phyloP scores from a whole-genome alignment of 495 filamentous ascomycete species.

The Penicillium mononematosum region DNA sequence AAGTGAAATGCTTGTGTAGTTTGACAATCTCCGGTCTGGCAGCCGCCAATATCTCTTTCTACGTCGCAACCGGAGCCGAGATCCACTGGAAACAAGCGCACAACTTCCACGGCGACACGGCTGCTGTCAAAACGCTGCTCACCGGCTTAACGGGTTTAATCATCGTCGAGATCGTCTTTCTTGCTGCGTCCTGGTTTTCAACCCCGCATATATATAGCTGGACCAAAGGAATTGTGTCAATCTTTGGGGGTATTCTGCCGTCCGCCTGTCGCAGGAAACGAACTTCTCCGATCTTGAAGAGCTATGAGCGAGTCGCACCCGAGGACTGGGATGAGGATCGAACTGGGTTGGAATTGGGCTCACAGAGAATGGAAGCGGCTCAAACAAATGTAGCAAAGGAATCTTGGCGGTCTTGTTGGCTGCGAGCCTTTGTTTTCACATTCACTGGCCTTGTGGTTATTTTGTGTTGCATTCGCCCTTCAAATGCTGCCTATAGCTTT shows the following conservation, averaged over 20 bases:
- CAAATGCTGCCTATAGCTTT: conserved; percentile 18
- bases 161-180: conserved; percentile 24
- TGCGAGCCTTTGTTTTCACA: conserved; percentile 10
- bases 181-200: conserved; percentile 18
- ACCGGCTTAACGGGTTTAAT: conserved; percentile 26
- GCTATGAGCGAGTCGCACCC: conserved; percentile 19
- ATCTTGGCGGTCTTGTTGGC: conserved; percentile 1
- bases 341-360: conserved; percentile 6
- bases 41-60: conserved; percentile 35
- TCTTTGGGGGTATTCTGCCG: background rate
- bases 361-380: background rate
- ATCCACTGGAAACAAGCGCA: conserved; percentile 36
- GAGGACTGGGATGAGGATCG: conserved; percentile 24
- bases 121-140: conserved; percentile 27
- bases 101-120: conserved; percentile 28
- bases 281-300: background rate
- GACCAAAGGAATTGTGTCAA: conserved; percentile 1
- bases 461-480: conserved; percentile 20
- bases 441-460: conserved; percentile 6
- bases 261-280: background rate
- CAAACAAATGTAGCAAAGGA: background rate
- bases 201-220: conserved; percentile 22
- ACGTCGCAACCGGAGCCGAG: conserved; percentile 29
- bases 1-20: conserved; percentile 12
- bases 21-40: conserved; percentile 25